Conservation (phyloP, 2,329 filamentous ascomycete species). For the Tothia fuscella region DNA sequence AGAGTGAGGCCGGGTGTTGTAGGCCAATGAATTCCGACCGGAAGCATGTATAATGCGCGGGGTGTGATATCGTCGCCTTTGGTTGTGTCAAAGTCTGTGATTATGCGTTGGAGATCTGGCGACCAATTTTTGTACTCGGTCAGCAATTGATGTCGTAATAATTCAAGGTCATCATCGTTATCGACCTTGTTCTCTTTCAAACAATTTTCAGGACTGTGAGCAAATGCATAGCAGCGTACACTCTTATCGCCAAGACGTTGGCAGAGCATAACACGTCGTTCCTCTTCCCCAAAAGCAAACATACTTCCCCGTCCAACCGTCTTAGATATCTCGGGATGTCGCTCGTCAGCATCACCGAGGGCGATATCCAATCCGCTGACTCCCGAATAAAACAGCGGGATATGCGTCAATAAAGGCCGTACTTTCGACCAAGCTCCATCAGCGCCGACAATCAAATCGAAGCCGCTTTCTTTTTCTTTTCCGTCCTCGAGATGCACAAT, state of each 20-base stretch:
- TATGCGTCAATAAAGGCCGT: slow-evolving; percentile 18
- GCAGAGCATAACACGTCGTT: slow-evolving; percentile 23
- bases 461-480: slow-evolving; percentile 19
- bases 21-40: slow-evolving; percentile 37
- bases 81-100: slow-evolving; percentile 27
- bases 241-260: slow-evolving; percentile 41
- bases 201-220: slow-evolving; percentile 28
- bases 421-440: slow-evolving; percentile 36
- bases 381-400: slow-evolving; percentile 35
- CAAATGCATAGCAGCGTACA: slow-evolving; percentile 29
- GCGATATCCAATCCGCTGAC: slow-evolving; percentile 33
- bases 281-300: slow-evolving; percentile 33
- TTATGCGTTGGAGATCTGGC: slow-evolving; percentile 23
- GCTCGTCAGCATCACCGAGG: slow-evolving; percentile 29
- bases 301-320: slow-evolving; percentile 37
- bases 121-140: slow-evolving; percentile 31
- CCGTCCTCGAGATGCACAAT: slow-evolving; percentile 22
- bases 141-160: slow-evolving; percentile 29
- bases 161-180: slow-evolving; percentile 23
- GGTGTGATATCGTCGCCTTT: slow-evolving; percentile 27
- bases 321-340: slow-evolving; percentile 32
- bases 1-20: slow-evolving; percentile 38
- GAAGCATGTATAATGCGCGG: slow-evolving; percentile 41
- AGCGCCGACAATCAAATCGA: slow-evolving; percentile 36
- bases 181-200: slow-evolving; percentile 35